Evolutionary conservation across 2,329 filamentous ascomycete genomes (phyloP).

Genomic region (Arthrobotrys pseudoclavata): DNA sequence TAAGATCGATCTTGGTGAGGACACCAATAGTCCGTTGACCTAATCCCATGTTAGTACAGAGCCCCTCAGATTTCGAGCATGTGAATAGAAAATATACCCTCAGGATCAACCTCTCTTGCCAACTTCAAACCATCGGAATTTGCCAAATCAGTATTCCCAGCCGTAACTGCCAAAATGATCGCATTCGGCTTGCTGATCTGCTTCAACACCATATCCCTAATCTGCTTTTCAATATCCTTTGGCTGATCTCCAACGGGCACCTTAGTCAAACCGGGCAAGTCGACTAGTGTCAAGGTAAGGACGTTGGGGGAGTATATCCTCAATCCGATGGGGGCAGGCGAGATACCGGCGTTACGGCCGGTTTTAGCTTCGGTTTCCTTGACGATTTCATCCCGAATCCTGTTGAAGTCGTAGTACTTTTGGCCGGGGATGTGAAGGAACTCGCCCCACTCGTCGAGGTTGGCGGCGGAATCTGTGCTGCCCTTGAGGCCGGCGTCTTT

Average conservation of each 20-base stretch:
- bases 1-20: constrained; percentile 97
- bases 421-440: constrained; percentile 97
- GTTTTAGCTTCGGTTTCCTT: constrained; percentile 97
- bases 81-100: constrained; percentile 71
- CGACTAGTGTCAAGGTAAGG: constrained; percentile 93
- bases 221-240: constrained; percentile 95
- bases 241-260: constrained; percentile 97
- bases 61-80: background rate
- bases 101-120: constrained; percentile 94
- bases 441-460: constrained; percentile 97
- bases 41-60: constrained; percentile 35
- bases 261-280: constrained; percentile 95
- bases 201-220: constrained; percentile 97
- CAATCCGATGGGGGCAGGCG: constrained; percentile 94
- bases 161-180: constrained; percentile 95
- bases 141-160: constrained; percentile 96
- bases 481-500: constrained; percentile 75
- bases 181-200: constrained; percentile 99
- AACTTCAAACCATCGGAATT: constrained; percentile 98
- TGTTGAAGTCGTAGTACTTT: constrained; percentile 98
- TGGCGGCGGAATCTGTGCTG: constrained; percentile 86
- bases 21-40: constrained; percentile 95
- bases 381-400: constrained; percentile 97
- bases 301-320: constrained; percentile 99
- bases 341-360: constrained; percentile 95